These are phyloP conservation scores for Coccomyxa subellipsoidea DNA, from an alignment of 163 green algal genomes.

Conservation along the genomic window DNA sequence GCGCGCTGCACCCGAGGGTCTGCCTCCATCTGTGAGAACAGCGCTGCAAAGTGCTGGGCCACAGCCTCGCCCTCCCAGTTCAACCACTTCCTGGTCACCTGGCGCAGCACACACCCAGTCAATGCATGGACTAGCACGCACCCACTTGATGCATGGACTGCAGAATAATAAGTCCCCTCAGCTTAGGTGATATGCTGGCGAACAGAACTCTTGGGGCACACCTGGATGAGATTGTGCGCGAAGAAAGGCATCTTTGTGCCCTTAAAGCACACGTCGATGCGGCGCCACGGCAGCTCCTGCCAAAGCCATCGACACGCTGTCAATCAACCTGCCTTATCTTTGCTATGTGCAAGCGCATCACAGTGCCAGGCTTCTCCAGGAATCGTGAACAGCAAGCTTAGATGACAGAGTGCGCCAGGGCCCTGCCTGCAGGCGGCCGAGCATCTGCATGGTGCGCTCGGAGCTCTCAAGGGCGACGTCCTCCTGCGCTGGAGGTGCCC, in stretches of 20 bases:
- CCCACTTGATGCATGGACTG: too few relatives aligned
- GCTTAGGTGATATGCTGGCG: too few relatives aligned
- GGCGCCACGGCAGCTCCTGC: slow-evolving; percentile 69
- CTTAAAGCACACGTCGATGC: slow-evolving; percentile 76
- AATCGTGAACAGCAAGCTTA: too few relatives aligned
- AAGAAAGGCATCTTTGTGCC: slow-evolving; percentile 51
- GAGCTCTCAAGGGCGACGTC: not conserved
- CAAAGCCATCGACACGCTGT: too few relatives aligned
- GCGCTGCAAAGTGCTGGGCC: slow-evolving; percentile 50
- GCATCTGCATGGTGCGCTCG: slow-evolving; percentile 27
- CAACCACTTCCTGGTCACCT: slow-evolving; percentile 67
- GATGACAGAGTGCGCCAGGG: not conserved
- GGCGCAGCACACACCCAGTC: not conserved
- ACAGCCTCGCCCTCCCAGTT: slow-evolving; percentile 65
- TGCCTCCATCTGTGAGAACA: slow-evolving; percentile 47
- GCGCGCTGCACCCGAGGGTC: slow-evolving; percentile 1
- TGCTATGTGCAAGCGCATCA: too few relatives aligned
- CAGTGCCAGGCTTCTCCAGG: too few relatives aligned
- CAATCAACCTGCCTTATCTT: too few relatives aligned
- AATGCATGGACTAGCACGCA: too few relatives aligned
- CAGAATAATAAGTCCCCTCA: too few relatives aligned
- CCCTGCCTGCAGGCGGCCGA: slow-evolving; percentile 37
- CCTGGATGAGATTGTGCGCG: slow-evolving; percentile 84
- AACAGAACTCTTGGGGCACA: too few relatives aligned
- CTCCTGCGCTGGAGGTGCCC: not conserved